Conservation (phyloP, 139 green algal species). For the Chlorokybus atmophyticus region DNA sequence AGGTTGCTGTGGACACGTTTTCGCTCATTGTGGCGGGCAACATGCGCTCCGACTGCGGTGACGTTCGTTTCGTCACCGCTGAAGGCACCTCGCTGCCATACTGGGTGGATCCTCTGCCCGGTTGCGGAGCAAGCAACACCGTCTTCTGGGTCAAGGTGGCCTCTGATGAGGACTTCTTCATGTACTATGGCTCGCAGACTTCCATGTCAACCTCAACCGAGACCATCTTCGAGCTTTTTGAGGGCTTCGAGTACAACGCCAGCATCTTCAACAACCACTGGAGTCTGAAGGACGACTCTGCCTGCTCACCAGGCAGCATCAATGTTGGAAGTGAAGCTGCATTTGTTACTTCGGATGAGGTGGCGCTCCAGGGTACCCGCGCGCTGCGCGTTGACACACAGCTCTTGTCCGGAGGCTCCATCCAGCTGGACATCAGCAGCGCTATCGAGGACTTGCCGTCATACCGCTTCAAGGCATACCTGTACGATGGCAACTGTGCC, state of each 20-base stretch:
- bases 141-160: conserved; percentile 9
- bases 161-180: background rate
- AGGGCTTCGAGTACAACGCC: conserved; percentile 18
- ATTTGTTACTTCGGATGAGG: conserved; percentile 8
- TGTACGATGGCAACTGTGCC: conserved; percentile 17
- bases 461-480: conserved; percentile 17
- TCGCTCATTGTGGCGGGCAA: conserved; percentile 4
- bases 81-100: background rate
- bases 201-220: background rate
- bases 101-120: conserved; percentile 7
- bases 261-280: background rate
- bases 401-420: conserved; percentile 7
- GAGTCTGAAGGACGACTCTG: conserved; percentile 7
- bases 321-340: background rate
- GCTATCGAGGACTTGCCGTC: background rate
- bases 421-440: conserved; percentile 4
- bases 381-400: conserved; percentile 13
- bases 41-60: conserved; percentile 10
- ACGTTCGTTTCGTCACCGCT: conserved; percentile 15
- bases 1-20: conserved; percentile 9
- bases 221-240: conserved; percentile 16
- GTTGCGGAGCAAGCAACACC: conserved; percentile 11
- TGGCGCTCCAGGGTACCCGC: conserved; percentile 3
- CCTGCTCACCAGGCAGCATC: conserved; percentile 7
- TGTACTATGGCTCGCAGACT: conserved; percentile 15